Base-by-base conservation (phyloP, 345 rosid genomes). In the Murraya paniculata region DNA sequence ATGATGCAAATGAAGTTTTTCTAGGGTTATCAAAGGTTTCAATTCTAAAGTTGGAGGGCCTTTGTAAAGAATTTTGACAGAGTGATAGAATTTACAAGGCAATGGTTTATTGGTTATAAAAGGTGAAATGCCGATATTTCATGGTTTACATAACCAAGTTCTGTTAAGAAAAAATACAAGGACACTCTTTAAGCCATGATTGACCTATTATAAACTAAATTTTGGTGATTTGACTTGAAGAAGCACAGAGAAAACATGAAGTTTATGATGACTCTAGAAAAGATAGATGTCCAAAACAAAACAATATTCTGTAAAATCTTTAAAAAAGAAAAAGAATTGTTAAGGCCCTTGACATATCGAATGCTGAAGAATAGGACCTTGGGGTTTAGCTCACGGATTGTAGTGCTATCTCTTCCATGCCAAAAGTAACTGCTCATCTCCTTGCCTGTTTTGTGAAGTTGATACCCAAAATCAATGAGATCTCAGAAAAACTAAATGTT, bases 391-490 rank as follows among this genome's bases (percentile, higher is more conserved):
- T 96, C 89, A 71, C 79, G 90, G 60, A 39, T 81, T 80, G 94
- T 85, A 53, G 70, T 58, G 72, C 66, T 82, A 81, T 96, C 95
- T 87, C 99, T 91, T 77, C 98, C 99, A 84, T 92, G 98, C 98
- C 98, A 94, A 80, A 72, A 96, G 74, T 91, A 94, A 89, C 91
- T 88, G 77, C 91, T 81, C 64, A 53, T 81, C 75, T 89, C 90
- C 82, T 91, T 94, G 38, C 98, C 99, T 96, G 85, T 64, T 58
- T 83, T 58, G 68, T 9, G 64, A 65, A 39, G n/a, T 31, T 14
- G 41, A 68, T 60, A 66, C 38, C 6, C 53, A 62, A 83, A 72
- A 81, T 67, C 13, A 72, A 71, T 3, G 18, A 30, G 71, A 68
- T 30, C 2, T 38, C 70, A 25, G 39, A 64, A 35, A 59, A 24